phyloP scores from a whole-genome alignment of 2,329 filamentous ascomycete genomes.

The Annulohypoxylon truncatum region DNA sequence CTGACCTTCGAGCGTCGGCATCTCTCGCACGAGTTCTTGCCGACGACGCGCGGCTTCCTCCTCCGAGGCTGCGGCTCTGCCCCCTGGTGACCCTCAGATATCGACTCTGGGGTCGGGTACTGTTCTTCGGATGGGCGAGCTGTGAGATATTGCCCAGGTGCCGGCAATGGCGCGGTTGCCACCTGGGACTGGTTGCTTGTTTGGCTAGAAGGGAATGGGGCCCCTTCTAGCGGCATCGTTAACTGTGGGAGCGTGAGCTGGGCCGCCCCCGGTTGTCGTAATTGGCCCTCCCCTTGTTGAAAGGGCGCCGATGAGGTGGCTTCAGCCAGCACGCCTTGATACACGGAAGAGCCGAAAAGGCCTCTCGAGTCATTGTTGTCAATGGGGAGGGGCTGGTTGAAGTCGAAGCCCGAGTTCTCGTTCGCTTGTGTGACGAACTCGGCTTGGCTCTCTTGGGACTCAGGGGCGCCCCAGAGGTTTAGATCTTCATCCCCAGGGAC shows the following conservation, averaged over 20 bases:
- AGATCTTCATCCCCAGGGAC: neutral
- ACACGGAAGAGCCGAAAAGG: neutral
- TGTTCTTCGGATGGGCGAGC: neutral
- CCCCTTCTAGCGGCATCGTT: neutral
- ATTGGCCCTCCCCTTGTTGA: neutral
- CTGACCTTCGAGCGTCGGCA: constrained; percentile 3
- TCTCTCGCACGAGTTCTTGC: neutral
- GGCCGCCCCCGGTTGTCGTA: neutral
- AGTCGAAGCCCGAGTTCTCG: neutral
- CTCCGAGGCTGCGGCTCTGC: neutral
- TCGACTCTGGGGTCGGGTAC: neutral
- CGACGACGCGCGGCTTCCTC: neutral
- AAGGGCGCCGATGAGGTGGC: neutral
- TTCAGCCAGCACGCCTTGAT: neutral
- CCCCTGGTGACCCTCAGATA: neutral
- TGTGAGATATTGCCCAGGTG: constrained; percentile 1
- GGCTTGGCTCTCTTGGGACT: neutral
- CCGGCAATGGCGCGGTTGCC: too few relatives aligned
- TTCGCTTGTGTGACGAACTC: neutral
- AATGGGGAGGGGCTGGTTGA: neutral
- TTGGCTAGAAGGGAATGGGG: neutral
- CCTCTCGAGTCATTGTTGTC: neutral
- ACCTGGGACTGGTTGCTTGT: neutral
- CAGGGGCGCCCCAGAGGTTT: neutral
- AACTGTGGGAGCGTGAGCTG: neutral